A percentile compares a stretch with the other conserved stretches of the same genome.
Conservation (phyloP, 176 grass and related monocot species). For the Bolboschoenus planiculmis region DNA sequence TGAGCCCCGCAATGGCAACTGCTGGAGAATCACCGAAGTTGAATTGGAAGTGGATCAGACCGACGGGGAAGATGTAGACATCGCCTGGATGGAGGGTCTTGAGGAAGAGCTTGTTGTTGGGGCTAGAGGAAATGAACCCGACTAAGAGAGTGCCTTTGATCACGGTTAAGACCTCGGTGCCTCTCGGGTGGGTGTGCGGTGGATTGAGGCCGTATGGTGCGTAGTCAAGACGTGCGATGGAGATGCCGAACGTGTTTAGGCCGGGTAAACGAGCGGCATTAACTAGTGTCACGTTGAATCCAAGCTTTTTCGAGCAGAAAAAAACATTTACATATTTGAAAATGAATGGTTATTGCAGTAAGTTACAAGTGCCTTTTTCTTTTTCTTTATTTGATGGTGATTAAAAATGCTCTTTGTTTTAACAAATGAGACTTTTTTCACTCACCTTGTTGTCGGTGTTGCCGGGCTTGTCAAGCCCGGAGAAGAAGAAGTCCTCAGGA, state of each 20-base stretch:
- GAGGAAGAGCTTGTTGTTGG: conserved; percentile 29
- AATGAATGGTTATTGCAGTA: neutral
- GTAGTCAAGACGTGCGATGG: conserved; percentile 36
- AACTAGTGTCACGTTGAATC: conserved; percentile 38
- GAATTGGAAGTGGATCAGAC: conserved; percentile 40
- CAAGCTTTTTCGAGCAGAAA: neutral
- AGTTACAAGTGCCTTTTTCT: too few species aligned
- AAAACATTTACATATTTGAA: neutral
- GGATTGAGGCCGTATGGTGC: conserved; percentile 37
- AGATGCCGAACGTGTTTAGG: conserved; percentile 29
- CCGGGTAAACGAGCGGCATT: conserved; percentile 19
- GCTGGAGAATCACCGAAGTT: neutral
- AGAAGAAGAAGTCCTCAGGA: conserved; percentile 32
- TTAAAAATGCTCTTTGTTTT: neutral
- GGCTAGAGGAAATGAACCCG: conserved; percentile 32
- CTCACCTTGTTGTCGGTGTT: conserved; percentile 29
- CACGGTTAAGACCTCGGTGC: conserved; percentile 18
- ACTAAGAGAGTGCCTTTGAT: conserved; percentile 28
- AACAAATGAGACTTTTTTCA: neutral
- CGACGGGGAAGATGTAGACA: conserved; percentile 31
- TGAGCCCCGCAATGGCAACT: conserved; percentile 24
- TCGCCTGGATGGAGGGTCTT: conserved; percentile 27
- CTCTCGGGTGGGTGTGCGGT: conserved; percentile 18
- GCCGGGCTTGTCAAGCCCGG: conserved; percentile 11
- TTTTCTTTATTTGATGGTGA: neutral